Evolutionary conservation across 331 rosid species (phyloP).

Genomic region (Prunus yedoensis): DNA sequence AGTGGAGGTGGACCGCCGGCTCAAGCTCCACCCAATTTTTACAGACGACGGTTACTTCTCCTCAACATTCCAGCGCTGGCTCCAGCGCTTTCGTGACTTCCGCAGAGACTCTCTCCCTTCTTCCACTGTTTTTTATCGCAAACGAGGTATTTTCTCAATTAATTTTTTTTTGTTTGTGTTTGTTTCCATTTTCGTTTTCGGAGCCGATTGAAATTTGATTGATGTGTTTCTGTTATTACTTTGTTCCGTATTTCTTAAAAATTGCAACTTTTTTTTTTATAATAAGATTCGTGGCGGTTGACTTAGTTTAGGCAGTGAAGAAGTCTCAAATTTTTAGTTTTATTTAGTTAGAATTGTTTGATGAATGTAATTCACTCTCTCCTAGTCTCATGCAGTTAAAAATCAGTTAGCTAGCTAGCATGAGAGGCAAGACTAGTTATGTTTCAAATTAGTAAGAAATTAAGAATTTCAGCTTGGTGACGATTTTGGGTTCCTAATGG

Average conservation of each 20-base stretch:
- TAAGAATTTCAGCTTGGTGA: neutral
- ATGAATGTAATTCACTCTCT: neutral
- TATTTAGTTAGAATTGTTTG: neutral
- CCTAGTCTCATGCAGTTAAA: neutral
- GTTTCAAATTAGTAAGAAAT: neutral
- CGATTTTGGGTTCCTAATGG: neutral
- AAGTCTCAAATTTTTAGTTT: neutral
- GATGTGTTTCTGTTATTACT: neutral
- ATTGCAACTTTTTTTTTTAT: neutral
- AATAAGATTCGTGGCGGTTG: neutral
- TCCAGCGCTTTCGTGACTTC: constrained; percentile 68
- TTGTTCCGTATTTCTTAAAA: neutral
- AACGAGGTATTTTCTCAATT: constrained; percentile 50
- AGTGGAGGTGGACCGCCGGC: constrained; percentile 73
- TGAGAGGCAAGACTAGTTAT: neutral
- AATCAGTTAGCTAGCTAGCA: neutral
- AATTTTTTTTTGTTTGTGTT: neutral
- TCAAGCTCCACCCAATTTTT: constrained; percentile 43
- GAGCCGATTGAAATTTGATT: neutral
- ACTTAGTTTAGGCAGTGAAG: neutral
- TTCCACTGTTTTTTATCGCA: constrained; percentile 68
- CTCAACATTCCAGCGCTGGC: constrained; percentile 65
- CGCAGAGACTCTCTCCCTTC: constrained; percentile 74
- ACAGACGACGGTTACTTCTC: constrained; percentile 49
- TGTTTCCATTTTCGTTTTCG: neutral